These are phyloP conservation scores for Penicillium malachiteum DNA, from an alignment of 495 filamentous ascomycete species.

Conservation along the genomic window DNA sequence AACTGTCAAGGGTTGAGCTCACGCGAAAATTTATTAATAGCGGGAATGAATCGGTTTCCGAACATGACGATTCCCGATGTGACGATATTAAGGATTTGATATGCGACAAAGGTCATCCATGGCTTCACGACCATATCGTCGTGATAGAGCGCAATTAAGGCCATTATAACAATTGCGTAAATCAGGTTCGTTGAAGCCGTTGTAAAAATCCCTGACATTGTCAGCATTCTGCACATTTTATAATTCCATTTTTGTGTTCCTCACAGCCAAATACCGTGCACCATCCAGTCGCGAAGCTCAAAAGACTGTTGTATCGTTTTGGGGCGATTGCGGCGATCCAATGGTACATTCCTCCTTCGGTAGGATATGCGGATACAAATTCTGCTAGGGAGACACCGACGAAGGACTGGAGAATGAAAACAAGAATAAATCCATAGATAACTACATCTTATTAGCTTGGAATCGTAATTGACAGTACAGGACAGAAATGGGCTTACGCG, in stretches of 20 bases:
- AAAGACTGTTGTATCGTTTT: constrained; percentile 31
- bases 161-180: constrained; percentile 35
- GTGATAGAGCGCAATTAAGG: constrained; percentile 36
- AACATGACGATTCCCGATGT: constrained; percentile 35
- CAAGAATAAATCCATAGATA: constrained; percentile 45
- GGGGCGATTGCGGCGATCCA: constrained; percentile 57
- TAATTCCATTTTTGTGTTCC: neutral
- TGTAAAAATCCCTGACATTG: constrained; percentile 36
- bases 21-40: constrained; percentile 40
- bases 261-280: constrained; percentile 41
- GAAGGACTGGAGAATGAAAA: constrained; percentile 50
- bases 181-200: constrained; percentile 43
- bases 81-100: constrained; percentile 33
- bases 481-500: constrained; percentile 20
- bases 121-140: constrained; percentile 33
- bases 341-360: constrained; percentile 53
- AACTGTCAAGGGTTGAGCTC: constrained; percentile 1
- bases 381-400: constrained; percentile 54
- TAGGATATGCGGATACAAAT: constrained; percentile 53
- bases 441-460: constrained; percentile 18
- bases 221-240: constrained; percentile 1
- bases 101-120: constrained; percentile 41
- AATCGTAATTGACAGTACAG: neutral
- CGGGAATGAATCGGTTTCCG: constrained; percentile 36
- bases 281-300: constrained; percentile 44